Conservation (phyloP, 495 filamentous ascomycete genomes). For the Lichina pygmaea region DNA sequence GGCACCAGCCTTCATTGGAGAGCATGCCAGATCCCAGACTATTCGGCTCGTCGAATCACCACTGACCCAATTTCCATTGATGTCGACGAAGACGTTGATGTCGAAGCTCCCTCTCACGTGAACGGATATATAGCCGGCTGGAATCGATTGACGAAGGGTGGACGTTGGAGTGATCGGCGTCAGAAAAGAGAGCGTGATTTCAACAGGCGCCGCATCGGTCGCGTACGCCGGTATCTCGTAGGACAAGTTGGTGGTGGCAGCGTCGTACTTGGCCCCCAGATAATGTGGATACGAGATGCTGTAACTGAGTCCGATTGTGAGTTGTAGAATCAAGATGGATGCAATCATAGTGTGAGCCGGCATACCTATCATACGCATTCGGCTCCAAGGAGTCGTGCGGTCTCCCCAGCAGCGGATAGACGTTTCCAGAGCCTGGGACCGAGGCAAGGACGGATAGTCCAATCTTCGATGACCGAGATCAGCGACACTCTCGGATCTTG, state of each 20-base stretch:
- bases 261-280: slow-evolving; percentile 60
- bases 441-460: slow-evolving; percentile 62
- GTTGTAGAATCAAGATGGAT: not conserved
- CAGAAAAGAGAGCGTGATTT: slow-evolving; percentile 60
- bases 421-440: slow-evolving; percentile 35
- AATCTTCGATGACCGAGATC: slow-evolving; percentile 17
- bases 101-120: slow-evolving; percentile 41
- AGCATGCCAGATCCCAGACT: slow-evolving; percentile 28
- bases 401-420: slow-evolving; percentile 73
- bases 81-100: slow-evolving; percentile 63
- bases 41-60: slow-evolving; percentile 42
- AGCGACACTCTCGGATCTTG: not conserved
- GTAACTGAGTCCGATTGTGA: slow-evolving; percentile 16
- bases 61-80: slow-evolving; percentile 77
- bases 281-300: slow-evolving; percentile 45
- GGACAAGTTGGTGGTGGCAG: slow-evolving; percentile 77
- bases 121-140: slow-evolving; percentile 62
- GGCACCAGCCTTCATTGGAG: slow-evolving; percentile 7
- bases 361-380: slow-evolving; percentile 4
- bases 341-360: not conserved
- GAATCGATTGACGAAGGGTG: slow-evolving; percentile 71
- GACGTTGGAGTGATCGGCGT: slow-evolving; percentile 86
- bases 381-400: slow-evolving; percentile 50
- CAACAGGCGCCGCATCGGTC: slow-evolving; percentile 12
- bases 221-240: slow-evolving; percentile 35